phyloP scores from a whole-genome alignment of 306 rosid species.

The Morella rubra region DNA sequence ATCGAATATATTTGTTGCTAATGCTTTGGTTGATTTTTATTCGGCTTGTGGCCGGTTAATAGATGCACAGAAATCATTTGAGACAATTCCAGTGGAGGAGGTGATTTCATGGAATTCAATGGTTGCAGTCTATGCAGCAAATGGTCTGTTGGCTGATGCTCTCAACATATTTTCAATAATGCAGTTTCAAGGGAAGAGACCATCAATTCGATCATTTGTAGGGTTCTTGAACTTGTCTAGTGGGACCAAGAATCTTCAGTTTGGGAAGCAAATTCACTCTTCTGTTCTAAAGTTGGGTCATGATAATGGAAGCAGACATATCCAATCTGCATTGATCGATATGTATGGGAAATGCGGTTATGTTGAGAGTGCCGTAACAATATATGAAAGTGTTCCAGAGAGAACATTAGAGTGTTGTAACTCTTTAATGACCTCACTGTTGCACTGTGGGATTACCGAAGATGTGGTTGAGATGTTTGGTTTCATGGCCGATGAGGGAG shows the following conservation, averaged over 20 bases:
- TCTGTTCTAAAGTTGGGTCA: conserved; percentile 54
- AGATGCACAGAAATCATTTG: conserved; percentile 59
- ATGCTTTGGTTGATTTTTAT: conserved; percentile 86
- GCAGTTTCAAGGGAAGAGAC: conserved; percentile 65
- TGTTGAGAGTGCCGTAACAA: conserved; percentile 57
- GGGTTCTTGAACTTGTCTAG: conserved; percentile 66
- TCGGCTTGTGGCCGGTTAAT: conserved; percentile 59
- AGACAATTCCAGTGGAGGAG: conserved; percentile 48
- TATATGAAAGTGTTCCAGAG: conserved; percentile 49
- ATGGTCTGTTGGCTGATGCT: conserved; percentile 40
- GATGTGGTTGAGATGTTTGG: conserved; percentile 82
- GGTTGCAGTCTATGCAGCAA: conserved; percentile 52
- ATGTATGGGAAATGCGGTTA: conserved; percentile 82
- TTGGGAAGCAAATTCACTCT: conserved; percentile 74
- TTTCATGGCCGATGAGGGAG: conserved; percentile 67
- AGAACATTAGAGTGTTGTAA: conserved; percentile 66
- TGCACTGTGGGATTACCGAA: conserved; percentile 49
- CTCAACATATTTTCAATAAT: conserved; percentile 49
- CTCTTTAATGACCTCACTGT: conserved; percentile 82
- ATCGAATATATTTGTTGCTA: conserved; percentile 60
- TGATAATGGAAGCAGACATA: conserved; percentile 51
- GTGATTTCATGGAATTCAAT: conserved; percentile 94
- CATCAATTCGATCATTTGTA: conserved; percentile 63
- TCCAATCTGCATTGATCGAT: conserved; percentile 77
- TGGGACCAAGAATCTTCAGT: conserved; percentile 37